Evolutionary conservation across 1,284 basidiomycete species (phyloP).

Genomic region (Gymnopus androsaceus): DNA sequence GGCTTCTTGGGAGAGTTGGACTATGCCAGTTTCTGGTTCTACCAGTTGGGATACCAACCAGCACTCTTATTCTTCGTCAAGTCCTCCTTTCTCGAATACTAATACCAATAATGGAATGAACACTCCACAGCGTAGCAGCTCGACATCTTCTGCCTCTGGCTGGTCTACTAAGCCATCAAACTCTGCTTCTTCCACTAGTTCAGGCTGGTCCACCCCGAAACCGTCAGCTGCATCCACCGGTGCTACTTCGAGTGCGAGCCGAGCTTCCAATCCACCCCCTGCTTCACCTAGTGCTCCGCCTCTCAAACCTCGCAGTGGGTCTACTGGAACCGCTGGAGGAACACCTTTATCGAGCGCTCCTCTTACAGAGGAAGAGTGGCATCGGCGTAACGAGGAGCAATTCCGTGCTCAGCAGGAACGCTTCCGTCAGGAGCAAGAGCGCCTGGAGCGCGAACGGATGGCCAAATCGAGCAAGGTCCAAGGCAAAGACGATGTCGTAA

Average conservation of each 20-base stretch:
- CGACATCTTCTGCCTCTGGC: constrained; percentile 27
- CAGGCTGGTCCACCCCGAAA: constrained; percentile 26
- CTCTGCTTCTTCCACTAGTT: constrained; percentile 12
- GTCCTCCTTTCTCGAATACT: constrained; percentile 15
- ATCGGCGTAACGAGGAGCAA: constrained; percentile 57
- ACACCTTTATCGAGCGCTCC: constrained; percentile 26
- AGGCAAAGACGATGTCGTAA: constrained; percentile 53
- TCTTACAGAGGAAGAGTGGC: constrained; percentile 51
- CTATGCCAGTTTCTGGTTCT: constrained; percentile 6
- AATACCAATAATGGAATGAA: constrained; percentile 18
- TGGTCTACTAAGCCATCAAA: constrained; percentile 19
- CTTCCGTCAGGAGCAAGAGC: constrained; percentile 60
- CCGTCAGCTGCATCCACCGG: constrained; percentile 9
- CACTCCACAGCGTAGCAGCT: constrained; percentile 26
- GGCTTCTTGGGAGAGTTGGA: constrained; percentile 23
- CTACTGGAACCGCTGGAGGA: constrained; percentile 1
- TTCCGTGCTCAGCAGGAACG: constrained; percentile 57
- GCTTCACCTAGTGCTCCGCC: constrained; percentile 27
- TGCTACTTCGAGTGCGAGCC: constrained; percentile 14
- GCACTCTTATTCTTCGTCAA: not conserved
- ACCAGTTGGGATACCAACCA: constrained; percentile 5
- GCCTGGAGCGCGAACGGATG: constrained; percentile 44
- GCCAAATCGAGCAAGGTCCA: constrained; percentile 46
- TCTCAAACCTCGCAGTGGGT: constrained; percentile 16
- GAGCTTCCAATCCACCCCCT: constrained; percentile 17